Base-by-base conservation (phyloP, 2,329 filamentous ascomycete species). In the Calonectria honghensis region DNA sequence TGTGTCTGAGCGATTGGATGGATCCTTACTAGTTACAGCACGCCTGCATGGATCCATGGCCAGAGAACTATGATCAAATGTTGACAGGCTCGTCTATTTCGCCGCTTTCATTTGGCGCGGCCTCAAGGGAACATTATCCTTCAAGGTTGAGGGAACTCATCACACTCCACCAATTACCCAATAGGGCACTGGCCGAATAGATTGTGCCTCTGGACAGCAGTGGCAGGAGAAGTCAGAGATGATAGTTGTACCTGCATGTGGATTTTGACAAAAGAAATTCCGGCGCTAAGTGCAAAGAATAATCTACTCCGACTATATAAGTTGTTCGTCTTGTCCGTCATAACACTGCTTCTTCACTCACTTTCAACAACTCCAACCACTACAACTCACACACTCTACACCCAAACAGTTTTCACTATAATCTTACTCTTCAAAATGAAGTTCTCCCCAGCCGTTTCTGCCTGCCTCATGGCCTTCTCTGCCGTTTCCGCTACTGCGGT, bases 401-500 rank as follows among this genome's bases (percentile, higher is more conserved):
- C 5, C 13, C 54, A 10, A 18, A n/a, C 20, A 48, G 7, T 18
- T 48, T 24, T 61, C 54, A 39, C 54, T 14, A 39, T 32, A 11
- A 11, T 13, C 32, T 27, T 10, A 37, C n/a, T 24, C 32, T 61
- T 61, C 13, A 61, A 61, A 61, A 61, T 61, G 54, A 61, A 39
- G 54, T 27, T 61, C 32, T 61, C 54, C 14, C 54, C 32, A 16
- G 54, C 54, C 24, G 10, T 61, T 39, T 61, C 54, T 27, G 32
- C 54, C 32, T 61, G 54, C 54, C 32, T 61, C 20, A 37, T 61
- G 54, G 54, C 32, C 14, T 39, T 61, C 32, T 61, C 32, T 37
- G 54, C 54, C n/a, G 24, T 39, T 39, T 24, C 54, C 24, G n/a
- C 54, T 35, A 10, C 54, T 27, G 54, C 54, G 32, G 54, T 16